Base-by-base conservation (phyloP, 352 stramenopile genomes). In the Thalassiosira livingstoniorum region DNA sequence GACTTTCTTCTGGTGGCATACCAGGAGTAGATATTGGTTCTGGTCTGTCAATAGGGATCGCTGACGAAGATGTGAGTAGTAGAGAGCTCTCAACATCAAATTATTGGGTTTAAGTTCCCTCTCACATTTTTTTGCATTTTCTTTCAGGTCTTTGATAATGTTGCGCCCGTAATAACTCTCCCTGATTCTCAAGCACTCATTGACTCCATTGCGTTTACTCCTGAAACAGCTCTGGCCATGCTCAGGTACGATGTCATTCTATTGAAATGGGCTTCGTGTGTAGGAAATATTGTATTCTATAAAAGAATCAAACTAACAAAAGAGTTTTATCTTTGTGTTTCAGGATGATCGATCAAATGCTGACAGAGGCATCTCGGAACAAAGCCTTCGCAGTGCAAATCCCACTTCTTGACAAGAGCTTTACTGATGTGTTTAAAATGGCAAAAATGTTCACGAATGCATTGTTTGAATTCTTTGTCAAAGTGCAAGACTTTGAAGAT, bases 71-170 rank as follows among this genome's bases (percentile, higher is more conserved):
- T 62, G 55, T n/a, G n/a, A n/a, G n/a, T n/a, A n/a, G n/a, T n/a
- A n/a, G n/a, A n/a, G n/a, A n/a, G n/a, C n/a, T n/a, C n/a, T n/a
- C n/a, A n/a, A n/a, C n/a, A n/a, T n/a, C n/a, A n/a, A n/a, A n/a
- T n/a, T n/a, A n/a, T n/a, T n/a, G n/a, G n/a, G n/a, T n/a, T n/a
- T n/a, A n/a, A n/a, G n/a, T n/a, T n/a, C n/a, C n/a, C n/a, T n/a
- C n/a, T n/a, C n/a, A n/a, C n/a, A n/a, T n/a, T n/a, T n/a, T n/a
- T n/a, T n/a, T n/a, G n/a, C n/a, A n/a, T n/a, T n/a, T n/a, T n/a
- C n/a, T n/a, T n/a, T n/a, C n/a, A n/a, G n/a, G n/a, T 80, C 7
- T 85, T 85, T 53, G 70, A 85, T 77, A n/a, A 70, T 11, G 72
- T 21, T 66, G 21, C 54, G 25, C 63, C 78, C n/a, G 29, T 54